These are phyloP conservation scores for Xerocomellus chrysenteron DNA, from an alignment of 768 basidiomycete genomes.

Conservation along the genomic window DNA sequence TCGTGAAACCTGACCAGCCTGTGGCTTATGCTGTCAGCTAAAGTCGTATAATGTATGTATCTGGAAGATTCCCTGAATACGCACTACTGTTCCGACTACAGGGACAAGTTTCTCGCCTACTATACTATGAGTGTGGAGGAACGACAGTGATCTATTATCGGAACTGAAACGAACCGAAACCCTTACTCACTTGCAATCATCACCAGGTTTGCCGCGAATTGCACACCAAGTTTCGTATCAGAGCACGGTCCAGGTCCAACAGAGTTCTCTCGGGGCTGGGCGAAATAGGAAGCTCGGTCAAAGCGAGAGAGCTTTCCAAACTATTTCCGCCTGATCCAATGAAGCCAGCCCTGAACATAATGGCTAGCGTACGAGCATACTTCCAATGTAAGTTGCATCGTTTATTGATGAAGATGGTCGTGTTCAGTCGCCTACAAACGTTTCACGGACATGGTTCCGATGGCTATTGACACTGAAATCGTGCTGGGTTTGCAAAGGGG, in stretches of 20 bases:
- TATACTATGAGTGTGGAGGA: slow-evolving; percentile 42
- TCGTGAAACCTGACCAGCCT: no score
- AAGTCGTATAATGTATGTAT: no score
- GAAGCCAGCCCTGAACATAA: slow-evolving; percentile 58
- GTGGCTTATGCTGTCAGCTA: no score
- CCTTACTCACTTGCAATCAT: neutral
- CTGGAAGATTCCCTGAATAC: no score
- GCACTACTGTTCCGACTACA: slow-evolving; percentile 49
- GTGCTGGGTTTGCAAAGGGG: slow-evolving; percentile 45
- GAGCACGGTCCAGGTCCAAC: slow-evolving; percentile 19
- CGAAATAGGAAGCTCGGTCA: slow-evolving; percentile 27
- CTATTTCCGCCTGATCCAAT: slow-evolving; percentile 49
- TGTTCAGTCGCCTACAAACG: slow-evolving; percentile 43
- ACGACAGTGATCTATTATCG: neutral
- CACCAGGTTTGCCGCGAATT: no score
- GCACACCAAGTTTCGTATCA: neutral
- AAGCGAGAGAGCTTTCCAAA: slow-evolving; percentile 44
- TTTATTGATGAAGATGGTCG: neutral
- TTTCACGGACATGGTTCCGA: slow-evolving; percentile 39
- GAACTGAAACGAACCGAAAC: neutral
- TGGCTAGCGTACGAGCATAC: slow-evolving; percentile 66
- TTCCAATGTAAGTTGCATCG: slow-evolving; percentile 42
- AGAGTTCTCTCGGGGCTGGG: slow-evolving; percentile 24
- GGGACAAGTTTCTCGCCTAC: slow-evolving; percentile 44
- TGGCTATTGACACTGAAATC: slow-evolving; percentile 36